A percentile compares a stretch with the other conserved stretches of the same genome.
Evolutionary conservation across 139 green algal species (phyloP).

Genomic region (Trebouxia sp.): DNA sequence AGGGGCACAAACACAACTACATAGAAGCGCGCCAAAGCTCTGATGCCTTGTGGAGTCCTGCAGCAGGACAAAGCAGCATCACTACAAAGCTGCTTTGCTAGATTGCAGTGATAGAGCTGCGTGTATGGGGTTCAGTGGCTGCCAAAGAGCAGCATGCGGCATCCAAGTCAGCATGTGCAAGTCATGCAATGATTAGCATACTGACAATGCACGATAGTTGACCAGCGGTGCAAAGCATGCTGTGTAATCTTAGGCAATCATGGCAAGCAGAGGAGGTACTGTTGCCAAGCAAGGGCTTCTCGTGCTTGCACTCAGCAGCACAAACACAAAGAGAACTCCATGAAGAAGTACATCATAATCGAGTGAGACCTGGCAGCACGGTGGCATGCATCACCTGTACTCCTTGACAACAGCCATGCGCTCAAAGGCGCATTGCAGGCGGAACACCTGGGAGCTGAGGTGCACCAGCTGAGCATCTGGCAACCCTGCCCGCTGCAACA

Average conservation of each 20-base stretch:
- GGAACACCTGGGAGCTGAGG: constrained; percentile 29
- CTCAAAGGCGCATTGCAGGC: constrained; percentile 46
- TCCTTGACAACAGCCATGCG: constrained; percentile 60
- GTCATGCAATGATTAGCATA: neutral
- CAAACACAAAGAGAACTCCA: neutral
- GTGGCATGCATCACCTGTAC: constrained; percentile 36
- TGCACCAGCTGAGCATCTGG: constrained; percentile 27
- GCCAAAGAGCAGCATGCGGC: neutral
- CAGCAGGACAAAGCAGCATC: too few relatives aligned
- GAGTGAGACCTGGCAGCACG: neutral
- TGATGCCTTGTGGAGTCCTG: constrained; percentile 36
- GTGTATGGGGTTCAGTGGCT: neutral
- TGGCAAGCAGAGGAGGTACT: too few relatives aligned
- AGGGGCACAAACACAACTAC: constrained; percentile 56
- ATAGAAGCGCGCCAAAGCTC: constrained; percentile 45
- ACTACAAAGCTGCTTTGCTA: neutral
- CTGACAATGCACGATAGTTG: too few relatives aligned
- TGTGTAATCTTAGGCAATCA: too few relatives aligned
- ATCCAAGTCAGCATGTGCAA: neutral
- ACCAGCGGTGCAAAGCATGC: too few relatives aligned
- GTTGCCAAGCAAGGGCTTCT: too few relatives aligned
- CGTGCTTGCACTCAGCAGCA: too few relatives aligned
- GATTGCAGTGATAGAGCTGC: neutral
- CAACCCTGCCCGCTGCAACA: constrained; percentile 18
- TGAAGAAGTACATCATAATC: too few relatives aligned